Conservation (phyloP, 1,284 basidiomycete genomes). For the Rhodofomes roseus region DNA sequence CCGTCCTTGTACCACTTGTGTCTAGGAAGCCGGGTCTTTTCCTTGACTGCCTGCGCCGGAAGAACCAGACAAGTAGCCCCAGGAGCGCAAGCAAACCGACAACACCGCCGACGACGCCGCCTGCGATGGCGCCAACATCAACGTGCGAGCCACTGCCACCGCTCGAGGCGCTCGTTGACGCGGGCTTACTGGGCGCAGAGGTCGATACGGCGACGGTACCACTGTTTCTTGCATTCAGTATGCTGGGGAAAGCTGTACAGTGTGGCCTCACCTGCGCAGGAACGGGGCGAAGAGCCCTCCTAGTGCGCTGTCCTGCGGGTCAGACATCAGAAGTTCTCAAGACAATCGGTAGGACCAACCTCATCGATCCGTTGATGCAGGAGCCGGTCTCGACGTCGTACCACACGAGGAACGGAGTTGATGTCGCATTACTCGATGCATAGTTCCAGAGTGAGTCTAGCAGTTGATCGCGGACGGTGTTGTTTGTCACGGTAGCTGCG, state of each 20-base stretch:
- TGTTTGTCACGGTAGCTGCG: slow-evolving; percentile 17
- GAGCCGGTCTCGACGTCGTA: slow-evolving; percentile 13
- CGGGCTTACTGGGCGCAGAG: not conserved
- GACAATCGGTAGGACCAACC: slow-evolving; percentile 9
- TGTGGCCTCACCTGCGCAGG: not conserved
- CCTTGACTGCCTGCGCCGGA: not conserved
- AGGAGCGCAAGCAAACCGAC: slow-evolving; percentile 5
- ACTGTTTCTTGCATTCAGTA: not conserved
- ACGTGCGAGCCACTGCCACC: not conserved
- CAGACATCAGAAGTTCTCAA: not conserved
- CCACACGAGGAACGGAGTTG: slow-evolving; percentile 11
- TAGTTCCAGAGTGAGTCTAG: slow-evolving; percentile 17
- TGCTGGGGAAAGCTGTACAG: not conserved
- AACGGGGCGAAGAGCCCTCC: slow-evolving; percentile 10
- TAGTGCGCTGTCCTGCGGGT: slow-evolving; percentile 10
- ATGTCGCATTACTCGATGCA: slow-evolving; percentile 15
- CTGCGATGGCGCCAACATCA: slow-evolving; percentile 14
- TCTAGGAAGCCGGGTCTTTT: not conserved
- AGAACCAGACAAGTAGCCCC: slow-evolving; percentile 3
- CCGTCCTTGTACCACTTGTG: not conserved
- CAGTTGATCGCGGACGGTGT: slow-evolving; percentile 13
- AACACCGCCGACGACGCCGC: slow-evolving; percentile 18
- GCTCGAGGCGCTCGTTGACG: not conserved
- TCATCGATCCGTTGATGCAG: slow-evolving; percentile 7
- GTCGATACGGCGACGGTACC: not conserved